Percentiles rank a stretch among this genome's conserved stretches.
These are phyloP conservation scores for Penicillium subrubescens DNA, from an alignment of 495 filamentous ascomycete genomes.

Conservation along the genomic window DNA sequence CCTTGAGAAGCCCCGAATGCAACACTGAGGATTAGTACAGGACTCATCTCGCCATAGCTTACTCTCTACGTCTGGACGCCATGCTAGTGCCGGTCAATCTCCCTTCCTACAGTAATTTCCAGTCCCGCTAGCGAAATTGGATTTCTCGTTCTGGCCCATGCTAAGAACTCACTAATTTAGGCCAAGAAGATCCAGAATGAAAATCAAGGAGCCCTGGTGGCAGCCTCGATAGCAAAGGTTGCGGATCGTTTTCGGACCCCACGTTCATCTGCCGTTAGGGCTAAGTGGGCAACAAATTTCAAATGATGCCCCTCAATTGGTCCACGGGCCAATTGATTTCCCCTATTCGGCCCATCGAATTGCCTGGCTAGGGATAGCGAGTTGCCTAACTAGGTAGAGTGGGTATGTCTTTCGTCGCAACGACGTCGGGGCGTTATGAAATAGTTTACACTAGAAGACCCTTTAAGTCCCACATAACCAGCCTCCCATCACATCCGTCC, in stretches of 20 bases:
- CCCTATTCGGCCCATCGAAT: not conserved
- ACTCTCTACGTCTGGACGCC: not conserved
- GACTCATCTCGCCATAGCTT: not conserved
- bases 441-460: not conserved
- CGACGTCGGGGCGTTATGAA: not conserved
- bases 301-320: not conserved
- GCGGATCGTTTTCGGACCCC: not conserved
- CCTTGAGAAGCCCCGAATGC: not conserved
- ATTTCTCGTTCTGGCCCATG: not conserved
- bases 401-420: not conserved
- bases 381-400: not conserved
- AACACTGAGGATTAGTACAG: not conserved
- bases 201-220: not conserved
- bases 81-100: not conserved
- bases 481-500: not conserved
- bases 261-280: conserved; percentile 1
- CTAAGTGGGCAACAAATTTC: not conserved
- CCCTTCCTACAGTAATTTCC: not conserved
- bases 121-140: not conserved
- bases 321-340: not conserved
- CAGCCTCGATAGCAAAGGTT: not conserved
- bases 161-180: not conserved
- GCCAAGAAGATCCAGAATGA: not conserved
- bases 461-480: not conserved
- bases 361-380: not conserved